Evolutionary conservation across 1,284 basidiomycete genomes (phyloP), one percentile per base, ranked within the genome.

Genomic region (Microbotryomycetes sp.): DNA sequence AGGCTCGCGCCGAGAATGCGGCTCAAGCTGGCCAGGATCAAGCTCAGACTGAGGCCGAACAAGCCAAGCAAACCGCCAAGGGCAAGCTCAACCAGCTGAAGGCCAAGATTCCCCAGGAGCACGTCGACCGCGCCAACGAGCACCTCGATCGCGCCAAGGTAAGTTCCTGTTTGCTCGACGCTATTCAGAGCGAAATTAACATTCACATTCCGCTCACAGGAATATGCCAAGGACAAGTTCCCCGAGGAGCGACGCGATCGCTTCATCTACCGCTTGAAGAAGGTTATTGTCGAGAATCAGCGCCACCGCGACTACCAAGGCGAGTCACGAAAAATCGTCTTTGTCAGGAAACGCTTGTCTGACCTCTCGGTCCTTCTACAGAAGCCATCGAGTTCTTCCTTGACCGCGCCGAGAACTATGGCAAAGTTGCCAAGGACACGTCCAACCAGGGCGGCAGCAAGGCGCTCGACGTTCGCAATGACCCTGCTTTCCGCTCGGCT

Each of bases 251-350:
- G 90, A 30, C 81, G 89, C 24, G 87, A 92, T 59, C 86, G 85
- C 70, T 89, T 87, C 75, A 84, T 89, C 71, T 89, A 83, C 76
- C 81, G 88, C 13, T 79, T 81, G 30, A 89, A 89, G 79, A 90
- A 88, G 81, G 88, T 91, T 46, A 83, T 96, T 64, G 81, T 92
- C 61, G 93, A 97, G 76, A 91, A 89, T 76, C 93, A 97, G 78
- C 85, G 87, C 73, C 90, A 94, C 77, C 82, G 85, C 61, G 88
- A 94, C 73, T 97, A 96, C 77, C 88, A 92, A 71, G 85, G 83
- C 85, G 55, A 57, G 41, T 49, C 30, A 4, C 24, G 3, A 27
- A 35, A n/a, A n/a, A n/a, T n/a, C n/a, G n/a, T n/a, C n/a, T n/a
- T n/a, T n/a, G n/a, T n/a, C n/a, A n/a, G n/a, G n/a, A n/a, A n/a